Percentiles rank a stretch among this genome's conserved stretches.
Conservation (phyloP, 2,329 filamentous ascomycete species). For the Cladophialophora bantiana region DNA sequence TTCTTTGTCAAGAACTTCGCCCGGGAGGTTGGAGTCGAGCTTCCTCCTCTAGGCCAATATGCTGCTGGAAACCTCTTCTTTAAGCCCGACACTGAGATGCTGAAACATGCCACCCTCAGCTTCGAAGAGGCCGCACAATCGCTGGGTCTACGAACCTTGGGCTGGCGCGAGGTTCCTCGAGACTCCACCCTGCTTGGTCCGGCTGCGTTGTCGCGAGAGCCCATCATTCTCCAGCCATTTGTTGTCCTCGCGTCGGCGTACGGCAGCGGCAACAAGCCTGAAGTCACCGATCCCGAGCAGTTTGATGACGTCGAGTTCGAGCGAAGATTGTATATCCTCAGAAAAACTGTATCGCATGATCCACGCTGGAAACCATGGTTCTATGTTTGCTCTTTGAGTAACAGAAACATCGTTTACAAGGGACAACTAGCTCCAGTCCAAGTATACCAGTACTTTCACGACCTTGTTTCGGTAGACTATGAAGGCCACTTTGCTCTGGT, state of each 20-base stretch:
- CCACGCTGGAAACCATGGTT: slow-evolving; percentile 98
- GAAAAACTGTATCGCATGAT: slow-evolving; percentile 92
- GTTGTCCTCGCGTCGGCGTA: slow-evolving; percentile 87
- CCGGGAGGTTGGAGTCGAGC: slow-evolving; percentile 83
- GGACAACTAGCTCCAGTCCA: slow-evolving; percentile 92
- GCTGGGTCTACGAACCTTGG: slow-evolving; percentile 86
- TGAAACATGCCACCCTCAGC: slow-evolving; percentile 87
- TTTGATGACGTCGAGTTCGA: slow-evolving; percentile 90
- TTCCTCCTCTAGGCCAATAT: slow-evolving; percentile 90
- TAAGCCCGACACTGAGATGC: slow-evolving; percentile 89
- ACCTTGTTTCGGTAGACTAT: slow-evolving; percentile 95
- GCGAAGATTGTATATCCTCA: slow-evolving; percentile 89
- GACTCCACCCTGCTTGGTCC: slow-evolving; percentile 93
- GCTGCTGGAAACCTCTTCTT: slow-evolving; percentile 98
- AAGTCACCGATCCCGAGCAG: slow-evolving; percentile 75
- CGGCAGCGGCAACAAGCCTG: slow-evolving; percentile 78
- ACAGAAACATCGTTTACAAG: slow-evolving; percentile 99
- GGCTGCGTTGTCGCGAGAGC: slow-evolving; percentile 91
- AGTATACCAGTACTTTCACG: slow-evolving; percentile 98
- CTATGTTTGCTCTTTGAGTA: slow-evolving; percentile 94
- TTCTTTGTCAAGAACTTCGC: slow-evolving; percentile 99
- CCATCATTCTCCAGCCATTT: slow-evolving; percentile 93
- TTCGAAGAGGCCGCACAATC: slow-evolving; percentile 94
- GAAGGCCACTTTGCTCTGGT: slow-evolving; percentile 96
- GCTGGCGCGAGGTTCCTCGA: slow-evolving; percentile 94